A percentile compares a stretch with the other conserved stretches of the same genome.
Conservation (phyloP, 495 filamentous ascomycete genomes). For the Astrothelium macrocarpum region DNA sequence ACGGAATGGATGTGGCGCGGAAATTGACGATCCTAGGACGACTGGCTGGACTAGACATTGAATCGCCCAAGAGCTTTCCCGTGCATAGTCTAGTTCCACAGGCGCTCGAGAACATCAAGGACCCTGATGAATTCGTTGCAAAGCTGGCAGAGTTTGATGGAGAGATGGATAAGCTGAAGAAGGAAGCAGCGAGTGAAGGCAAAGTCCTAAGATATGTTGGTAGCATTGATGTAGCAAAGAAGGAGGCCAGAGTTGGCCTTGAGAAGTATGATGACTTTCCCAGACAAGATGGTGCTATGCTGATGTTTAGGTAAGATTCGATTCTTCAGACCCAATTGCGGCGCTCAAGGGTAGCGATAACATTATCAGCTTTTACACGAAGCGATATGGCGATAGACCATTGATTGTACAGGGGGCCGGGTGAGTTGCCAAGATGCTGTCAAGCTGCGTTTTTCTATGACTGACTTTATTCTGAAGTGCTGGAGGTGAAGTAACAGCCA, state of each 20-base stretch:
- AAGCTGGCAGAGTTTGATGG: constrained; percentile 66
- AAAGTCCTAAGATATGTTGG: constrained; percentile 94
- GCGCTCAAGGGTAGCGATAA: constrained; percentile 94
- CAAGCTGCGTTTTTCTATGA: neutral
- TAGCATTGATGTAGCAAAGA: constrained; percentile 69
- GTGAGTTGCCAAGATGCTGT: constrained; percentile 24
- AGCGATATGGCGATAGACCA: constrained; percentile 81
- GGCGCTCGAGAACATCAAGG: constrained; percentile 62
- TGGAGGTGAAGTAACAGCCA: constrained; percentile 89
- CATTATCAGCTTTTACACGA: constrained; percentile 95
- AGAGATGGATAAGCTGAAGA: constrained; percentile 75
- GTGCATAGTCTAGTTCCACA: constrained; percentile 84
- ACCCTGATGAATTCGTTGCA: constrained; percentile 72
- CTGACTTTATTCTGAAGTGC: constrained; percentile 38
- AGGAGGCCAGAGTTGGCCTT: constrained; percentile 76
- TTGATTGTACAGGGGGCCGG: constrained; percentile 91
- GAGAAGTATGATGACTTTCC: constrained; percentile 44
- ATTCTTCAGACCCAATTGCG: constrained; percentile 62
- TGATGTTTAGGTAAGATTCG: constrained; percentile 20
- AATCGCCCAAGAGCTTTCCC: constrained; percentile 73
- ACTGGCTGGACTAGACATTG: constrained; percentile 64
- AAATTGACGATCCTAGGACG: constrained; percentile 92
- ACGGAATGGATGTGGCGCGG: constrained; percentile 91
- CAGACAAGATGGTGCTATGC: neutral
- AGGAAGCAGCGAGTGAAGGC: constrained; percentile 64